Evolutionary conservation across 2,329 filamentous ascomycete genomes (phyloP).

Genomic region (Beauveria caledonica): DNA sequence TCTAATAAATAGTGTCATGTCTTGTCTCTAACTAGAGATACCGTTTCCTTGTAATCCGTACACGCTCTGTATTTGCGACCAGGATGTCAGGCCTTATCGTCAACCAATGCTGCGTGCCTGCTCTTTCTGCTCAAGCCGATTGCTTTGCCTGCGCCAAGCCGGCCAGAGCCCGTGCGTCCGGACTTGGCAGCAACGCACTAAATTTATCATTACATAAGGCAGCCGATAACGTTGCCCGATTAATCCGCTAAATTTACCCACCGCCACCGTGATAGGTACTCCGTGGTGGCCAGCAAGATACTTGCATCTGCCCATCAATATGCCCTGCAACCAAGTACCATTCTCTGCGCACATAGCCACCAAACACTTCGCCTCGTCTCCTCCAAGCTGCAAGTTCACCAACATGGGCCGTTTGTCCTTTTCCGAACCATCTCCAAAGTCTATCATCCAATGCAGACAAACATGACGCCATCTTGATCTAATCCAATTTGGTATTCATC

Average conservation of each 20-base stretch:
- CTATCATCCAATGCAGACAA: neutral
- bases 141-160: neutral
- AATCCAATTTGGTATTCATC: neutral
- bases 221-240: no score
- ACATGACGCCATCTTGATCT: neutral
- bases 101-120: neutral
- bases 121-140: no score
- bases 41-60: neutral
- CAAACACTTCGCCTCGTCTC: neutral
- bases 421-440: neutral
- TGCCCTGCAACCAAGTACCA: neutral
- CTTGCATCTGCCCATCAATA: neutral
- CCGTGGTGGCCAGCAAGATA: neutral
- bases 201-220: no score
- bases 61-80: neutral
- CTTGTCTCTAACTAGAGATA: neutral
- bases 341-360: neutral
- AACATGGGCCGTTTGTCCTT: neutral
- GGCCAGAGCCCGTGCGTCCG: slow-evolving; percentile 4
- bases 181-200: neutral
- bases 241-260: no score
- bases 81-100: neutral
- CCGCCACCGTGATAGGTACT: no score
- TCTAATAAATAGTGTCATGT: neutral
- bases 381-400: neutral